Percentiles rank a stretch among this genome's conserved stretches.
Conservation (phyloP, 1,284 basidiomycete species). For the Cystobasidium pallidum region DNA sequence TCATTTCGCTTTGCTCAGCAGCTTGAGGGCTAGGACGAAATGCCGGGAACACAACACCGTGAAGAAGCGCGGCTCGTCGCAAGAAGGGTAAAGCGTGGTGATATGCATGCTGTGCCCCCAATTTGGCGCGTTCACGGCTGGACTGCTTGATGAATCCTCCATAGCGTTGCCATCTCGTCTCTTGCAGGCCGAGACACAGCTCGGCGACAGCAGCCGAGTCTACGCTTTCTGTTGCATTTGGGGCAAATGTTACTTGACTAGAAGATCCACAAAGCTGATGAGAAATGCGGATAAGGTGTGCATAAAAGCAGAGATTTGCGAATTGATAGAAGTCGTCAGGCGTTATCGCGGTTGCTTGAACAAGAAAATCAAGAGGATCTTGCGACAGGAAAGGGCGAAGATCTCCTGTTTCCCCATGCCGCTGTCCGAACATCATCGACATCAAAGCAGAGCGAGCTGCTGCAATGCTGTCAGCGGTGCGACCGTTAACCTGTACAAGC, state of each 20-base stretch:
- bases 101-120: conserved; percentile 16
- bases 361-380: conserved; percentile 81
- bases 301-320: conserved; percentile 82
- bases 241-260: background rate
- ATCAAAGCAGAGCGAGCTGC: conserved; percentile 64
- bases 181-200: conserved; percentile 22
- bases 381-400: conserved; percentile 78
- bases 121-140: background rate
- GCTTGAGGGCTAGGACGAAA: conserved; percentile 63
- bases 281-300: conserved; percentile 79
- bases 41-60: conserved; percentile 71
- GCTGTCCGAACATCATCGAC: conserved; percentile 71
- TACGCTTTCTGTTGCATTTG: conserved; percentile 55
- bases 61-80: conserved; percentile 84
- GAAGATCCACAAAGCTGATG: conserved; percentile 64
- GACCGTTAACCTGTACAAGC: conserved; percentile 58
- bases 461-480: conserved; percentile 29
- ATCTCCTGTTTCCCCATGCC: conserved; percentile 54
- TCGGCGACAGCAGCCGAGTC: conserved; percentile 57
- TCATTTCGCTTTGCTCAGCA: conserved; percentile 68
- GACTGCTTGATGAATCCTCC: conserved; percentile 21
- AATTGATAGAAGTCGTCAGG: conserved; percentile 85
- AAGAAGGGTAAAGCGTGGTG: conserved; percentile 73
- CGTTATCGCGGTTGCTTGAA: conserved; percentile 83
- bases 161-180: conserved; percentile 33